Percentiles rank a stretch among this genome's conserved stretches.
These are phyloP conservation scores for Pyricularia grisea DNA, from an alignment of 2,329 filamentous ascomycete genomes.

Conservation along the genomic window DNA sequence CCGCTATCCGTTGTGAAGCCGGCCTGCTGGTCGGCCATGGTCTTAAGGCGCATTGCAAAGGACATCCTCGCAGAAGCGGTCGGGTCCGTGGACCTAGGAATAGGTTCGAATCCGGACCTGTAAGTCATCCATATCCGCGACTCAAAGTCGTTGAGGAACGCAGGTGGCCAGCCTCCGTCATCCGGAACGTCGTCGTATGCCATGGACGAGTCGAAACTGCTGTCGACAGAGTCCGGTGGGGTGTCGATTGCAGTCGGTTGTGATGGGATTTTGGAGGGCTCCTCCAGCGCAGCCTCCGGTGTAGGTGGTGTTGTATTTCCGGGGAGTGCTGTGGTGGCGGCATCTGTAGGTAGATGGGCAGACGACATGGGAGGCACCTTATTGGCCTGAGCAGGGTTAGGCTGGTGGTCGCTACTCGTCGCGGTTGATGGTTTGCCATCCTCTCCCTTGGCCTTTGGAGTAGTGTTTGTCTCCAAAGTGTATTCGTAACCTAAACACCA, in stretches of 20 bases:
- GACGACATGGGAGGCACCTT: neutral
- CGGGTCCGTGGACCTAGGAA: conserved; percentile 68
- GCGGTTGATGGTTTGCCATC: neutral
- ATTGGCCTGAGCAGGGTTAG: neutral
- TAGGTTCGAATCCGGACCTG: conserved; percentile 73
- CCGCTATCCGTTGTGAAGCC: conserved; percentile 91
- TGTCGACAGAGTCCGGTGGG: conserved; percentile 37
- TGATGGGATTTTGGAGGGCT: conserved; percentile 5
- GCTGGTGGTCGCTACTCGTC: neutral
- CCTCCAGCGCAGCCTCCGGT: conserved; percentile 8
- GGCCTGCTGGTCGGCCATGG: conserved; percentile 57
- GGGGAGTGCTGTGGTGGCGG: conserved; percentile 10
- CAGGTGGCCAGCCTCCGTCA: conserved; percentile 65
- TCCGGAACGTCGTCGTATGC: conserved; percentile 34
- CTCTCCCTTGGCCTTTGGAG: conserved; percentile 13
- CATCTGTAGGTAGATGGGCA: conserved; percentile 4
- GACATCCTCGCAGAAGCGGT: conserved; percentile 65
- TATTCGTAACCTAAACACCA: conserved; percentile 68
- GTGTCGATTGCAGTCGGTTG: conserved; percentile 25
- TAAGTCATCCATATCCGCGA: conserved; percentile 96
- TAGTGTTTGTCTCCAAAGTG: conserved; percentile 23
- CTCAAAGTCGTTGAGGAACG: conserved; percentile 88
- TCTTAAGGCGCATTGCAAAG: conserved; percentile 75
- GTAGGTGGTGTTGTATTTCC: conserved; percentile 5
- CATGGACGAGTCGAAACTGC: conserved; percentile 42